Base-by-base conservation (phyloP, 169 alveolate species). In the Neospora caninum region DNA sequence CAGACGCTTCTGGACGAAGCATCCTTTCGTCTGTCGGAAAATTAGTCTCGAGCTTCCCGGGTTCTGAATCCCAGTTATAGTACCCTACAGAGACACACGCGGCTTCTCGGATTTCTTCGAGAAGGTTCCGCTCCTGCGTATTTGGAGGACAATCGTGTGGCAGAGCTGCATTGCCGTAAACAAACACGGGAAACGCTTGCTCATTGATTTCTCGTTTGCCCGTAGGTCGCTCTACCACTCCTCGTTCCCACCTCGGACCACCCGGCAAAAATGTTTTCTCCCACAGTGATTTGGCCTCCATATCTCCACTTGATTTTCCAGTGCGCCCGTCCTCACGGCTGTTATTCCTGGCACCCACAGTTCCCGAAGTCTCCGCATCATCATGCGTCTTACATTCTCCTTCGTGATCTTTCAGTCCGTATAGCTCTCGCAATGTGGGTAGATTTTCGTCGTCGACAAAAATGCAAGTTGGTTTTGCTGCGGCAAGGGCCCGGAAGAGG, bases 61-160 rank as follows among this genome's bases (percentile, higher is more conserved):
- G 58, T 49, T 49, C 58, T 49, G 58, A 49, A 49, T 49, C 58
- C 58, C 58, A 49, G 58, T 49, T 49, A 49, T 22, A 49, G 58
- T 49, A 49, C 83, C 83, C 41, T 20, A 78, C 87, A 45, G 41
- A 78, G 25, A 45, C 45, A 22, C 34, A 78, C 7, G 34, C n/a
- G 87, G 87, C 87, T 78, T 78, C 31, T 22, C 87, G 87, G 43
- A 78, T 78, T 29, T 78, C 87, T 34, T 20, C 87, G 53, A 78
- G 25, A 38, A 78, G 87, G 34, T 78, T 39, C 45, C 87, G 10
- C 27, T 78, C 87, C 53, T 34, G 87, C 78, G 78, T 64, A n/a
- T 64, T 64, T 29, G 78, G 36, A 29, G 78, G 78, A 64, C 78
- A 64, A 29, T 29, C 9, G 7, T 64, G 36, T 18, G 78, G 4